A percentile compares a stretch with the other conserved stretches of the same genome.
Evolutionary conservation across 2,329 filamentous ascomycete genomes (phyloP).

Genomic region (Ophiostoma angusticollis): DNA sequence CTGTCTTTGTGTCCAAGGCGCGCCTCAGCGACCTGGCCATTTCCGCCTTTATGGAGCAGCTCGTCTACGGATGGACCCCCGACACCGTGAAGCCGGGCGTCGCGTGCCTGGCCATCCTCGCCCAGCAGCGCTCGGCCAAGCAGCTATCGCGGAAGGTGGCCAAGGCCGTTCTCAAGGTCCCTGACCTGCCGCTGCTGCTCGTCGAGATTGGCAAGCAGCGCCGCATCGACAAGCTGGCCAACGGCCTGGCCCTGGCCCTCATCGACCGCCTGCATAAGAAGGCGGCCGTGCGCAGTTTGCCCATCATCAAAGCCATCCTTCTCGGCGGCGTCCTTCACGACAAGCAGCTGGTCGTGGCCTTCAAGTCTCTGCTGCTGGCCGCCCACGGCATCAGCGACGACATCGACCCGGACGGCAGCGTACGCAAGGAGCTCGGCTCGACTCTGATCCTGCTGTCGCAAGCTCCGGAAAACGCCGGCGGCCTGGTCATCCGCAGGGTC

Average conservation of each 20-base stretch:
- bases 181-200: conserved; percentile 46
- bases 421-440: conserved; percentile 52
- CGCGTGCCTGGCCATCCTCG: conserved; percentile 67
- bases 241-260: conserved; percentile 56
- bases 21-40: conserved; percentile 66
- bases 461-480: conserved; percentile 43
- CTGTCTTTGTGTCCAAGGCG: conserved; percentile 74
- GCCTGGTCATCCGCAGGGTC: conserved; percentile 52
- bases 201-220: conserved; percentile 50
- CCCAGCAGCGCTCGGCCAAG: conserved; percentile 61
- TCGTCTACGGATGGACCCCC: conserved; percentile 61
- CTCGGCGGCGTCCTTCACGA: conserved; percentile 47
- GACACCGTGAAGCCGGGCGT: conserved; percentile 64
- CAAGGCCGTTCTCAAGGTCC: conserved; percentile 53
- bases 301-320: conserved; percentile 49
- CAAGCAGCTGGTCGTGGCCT: conserved; percentile 49
- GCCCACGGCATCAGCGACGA: conserved; percentile 45
- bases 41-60: conserved; percentile 81
- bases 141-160: conserved; percentile 58
- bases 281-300: conserved; percentile 42
- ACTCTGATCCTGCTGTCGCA: conserved; percentile 55
- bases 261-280: conserved; percentile 49
- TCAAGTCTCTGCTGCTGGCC: conserved; percentile 51
- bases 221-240: conserved; percentile 56
- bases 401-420: conserved; percentile 39